These are phyloP conservation scores for Gamsiella multidivaricata DNA, from an alignment of 192 early-diverging fungal genomes.

Conservation along the genomic window DNA sequence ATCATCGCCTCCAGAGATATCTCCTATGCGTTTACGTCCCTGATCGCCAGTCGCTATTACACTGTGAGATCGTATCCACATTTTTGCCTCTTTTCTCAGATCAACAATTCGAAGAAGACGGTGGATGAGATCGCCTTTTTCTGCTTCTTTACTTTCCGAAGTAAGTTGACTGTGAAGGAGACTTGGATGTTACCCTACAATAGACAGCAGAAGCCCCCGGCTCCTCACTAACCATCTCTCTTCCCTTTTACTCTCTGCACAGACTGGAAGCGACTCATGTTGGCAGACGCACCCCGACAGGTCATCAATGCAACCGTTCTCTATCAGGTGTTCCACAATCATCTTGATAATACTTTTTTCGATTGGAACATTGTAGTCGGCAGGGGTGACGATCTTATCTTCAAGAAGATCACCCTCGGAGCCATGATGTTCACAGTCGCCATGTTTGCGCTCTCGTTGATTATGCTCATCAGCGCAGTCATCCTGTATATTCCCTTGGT, in stretches of 20 bases:
- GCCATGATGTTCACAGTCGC: slow-evolving; percentile 72
- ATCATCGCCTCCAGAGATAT: slow-evolving; percentile 81
- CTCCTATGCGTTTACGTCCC: slow-evolving; percentile 77
- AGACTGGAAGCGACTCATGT: slow-evolving; percentile 85
- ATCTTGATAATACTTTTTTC: slow-evolving; percentile 4
- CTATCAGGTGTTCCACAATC: slow-evolving; percentile 48
- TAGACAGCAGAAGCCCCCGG: not conserved
- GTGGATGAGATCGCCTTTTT: slow-evolving; percentile 82
- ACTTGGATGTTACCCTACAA: not conserved
- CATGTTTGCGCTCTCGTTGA: slow-evolving; percentile 67
- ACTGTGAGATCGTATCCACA: slow-evolving; percentile 78
- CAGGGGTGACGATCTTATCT: not conserved
- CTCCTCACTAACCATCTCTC: not conserved
- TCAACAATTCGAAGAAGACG: slow-evolving; percentile 71
- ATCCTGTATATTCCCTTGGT: slow-evolving; percentile 83
- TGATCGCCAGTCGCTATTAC: slow-evolving; percentile 82
- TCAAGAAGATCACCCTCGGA: slow-evolving; percentile 37
- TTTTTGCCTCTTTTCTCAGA: slow-evolving; percentile 84
- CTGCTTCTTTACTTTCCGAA: slow-evolving; percentile 88
- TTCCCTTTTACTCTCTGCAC: slow-evolving; percentile 1
- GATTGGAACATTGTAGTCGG: slow-evolving; percentile 27
- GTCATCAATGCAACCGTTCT: slow-evolving; percentile 71
- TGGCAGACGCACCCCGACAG: slow-evolving; percentile 87
- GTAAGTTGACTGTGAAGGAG: slow-evolving; percentile 45
- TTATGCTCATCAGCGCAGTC: slow-evolving; percentile 68